Evolutionary conservation across 1,284 basidiomycete genomes (phyloP).

Genomic region (Ganoderma boninense): DNA sequence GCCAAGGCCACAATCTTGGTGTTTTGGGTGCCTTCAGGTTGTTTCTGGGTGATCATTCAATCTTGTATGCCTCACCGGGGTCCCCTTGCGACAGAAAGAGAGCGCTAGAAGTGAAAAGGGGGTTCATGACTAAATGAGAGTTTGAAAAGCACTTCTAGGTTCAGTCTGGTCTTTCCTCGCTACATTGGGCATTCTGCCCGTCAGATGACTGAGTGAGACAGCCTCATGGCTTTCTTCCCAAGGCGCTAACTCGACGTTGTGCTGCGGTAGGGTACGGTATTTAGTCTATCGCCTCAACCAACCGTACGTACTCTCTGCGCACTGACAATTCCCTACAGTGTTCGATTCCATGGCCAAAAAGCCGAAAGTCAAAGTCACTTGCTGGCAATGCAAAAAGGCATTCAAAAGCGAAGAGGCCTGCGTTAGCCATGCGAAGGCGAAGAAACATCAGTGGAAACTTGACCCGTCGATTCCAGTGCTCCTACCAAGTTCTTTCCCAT

Average conservation of each 20-base stretch:
- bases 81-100: background rate
- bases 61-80: background rate
- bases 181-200: background rate
- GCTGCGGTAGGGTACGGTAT: background rate
- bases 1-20: background rate
- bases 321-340: background rate
- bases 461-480: background rate
- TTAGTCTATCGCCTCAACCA: too few relatives aligned
- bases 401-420: background rate
- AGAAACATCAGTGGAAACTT: background rate
- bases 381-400: background rate
- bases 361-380: background rate
- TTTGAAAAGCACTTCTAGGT: background rate
- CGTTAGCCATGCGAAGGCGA: background rate
- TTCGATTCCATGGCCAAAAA: background rate
- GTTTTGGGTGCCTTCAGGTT: background rate
- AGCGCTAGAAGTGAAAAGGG: background rate
- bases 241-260: background rate
- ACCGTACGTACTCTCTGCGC: background rate
- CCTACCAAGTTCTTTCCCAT: background rate
- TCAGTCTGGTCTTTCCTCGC: background rate
- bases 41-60: background rate
- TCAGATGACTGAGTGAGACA: background rate
- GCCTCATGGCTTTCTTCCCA: background rate
- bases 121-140: background rate